phyloP scores from a whole-genome alignment of 2,329 filamentous ascomycete genomes.

The Claviceps fusiformis region DNA sequence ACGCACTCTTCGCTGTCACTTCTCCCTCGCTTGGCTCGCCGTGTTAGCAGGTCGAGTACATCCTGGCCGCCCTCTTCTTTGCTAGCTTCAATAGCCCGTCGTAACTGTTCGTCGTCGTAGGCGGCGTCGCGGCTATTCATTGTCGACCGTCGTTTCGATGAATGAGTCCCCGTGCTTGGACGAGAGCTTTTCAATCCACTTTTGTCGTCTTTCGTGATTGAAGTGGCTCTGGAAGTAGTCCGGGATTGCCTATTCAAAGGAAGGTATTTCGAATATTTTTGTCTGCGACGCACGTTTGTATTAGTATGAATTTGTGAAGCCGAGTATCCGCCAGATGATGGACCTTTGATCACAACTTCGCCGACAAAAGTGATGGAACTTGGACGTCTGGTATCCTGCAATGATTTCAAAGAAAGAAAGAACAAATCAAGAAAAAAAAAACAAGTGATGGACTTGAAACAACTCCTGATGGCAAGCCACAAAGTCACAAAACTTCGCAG shows the following conservation, averaged over 20 bases:
- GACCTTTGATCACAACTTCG: too few relatives aligned
- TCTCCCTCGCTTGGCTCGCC: conserved; percentile 67
- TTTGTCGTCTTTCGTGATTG: conserved; percentile 50
- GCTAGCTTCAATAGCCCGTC: conserved; percentile 87
- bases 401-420: too few relatives aligned
- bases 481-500: background rate
- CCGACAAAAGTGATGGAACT: background rate
- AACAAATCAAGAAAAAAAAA: background rate
- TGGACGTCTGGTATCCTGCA: background rate
- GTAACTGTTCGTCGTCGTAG: conserved; percentile 84
- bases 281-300: conserved; percentile 27
- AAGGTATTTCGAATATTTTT: conserved; percentile 54
- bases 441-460: background rate
- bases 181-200: conserved; percentile 43
- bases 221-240: conserved; percentile 47
- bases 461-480: background rate
- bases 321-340: conserved; percentile 1
- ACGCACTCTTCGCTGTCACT: conserved; percentile 93
- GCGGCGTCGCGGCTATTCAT: conserved; percentile 95
- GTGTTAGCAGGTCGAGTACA: conserved; percentile 36
- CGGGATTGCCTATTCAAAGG: conserved; percentile 44
- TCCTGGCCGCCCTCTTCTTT: conserved; percentile 58
- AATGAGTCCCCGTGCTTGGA: conserved; percentile 35
- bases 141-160: conserved; percentile 77
- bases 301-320: conserved; percentile 19